Conservation (phyloP, 2,329 filamentous ascomycete species). For the Diplocarpon mali region DNA sequence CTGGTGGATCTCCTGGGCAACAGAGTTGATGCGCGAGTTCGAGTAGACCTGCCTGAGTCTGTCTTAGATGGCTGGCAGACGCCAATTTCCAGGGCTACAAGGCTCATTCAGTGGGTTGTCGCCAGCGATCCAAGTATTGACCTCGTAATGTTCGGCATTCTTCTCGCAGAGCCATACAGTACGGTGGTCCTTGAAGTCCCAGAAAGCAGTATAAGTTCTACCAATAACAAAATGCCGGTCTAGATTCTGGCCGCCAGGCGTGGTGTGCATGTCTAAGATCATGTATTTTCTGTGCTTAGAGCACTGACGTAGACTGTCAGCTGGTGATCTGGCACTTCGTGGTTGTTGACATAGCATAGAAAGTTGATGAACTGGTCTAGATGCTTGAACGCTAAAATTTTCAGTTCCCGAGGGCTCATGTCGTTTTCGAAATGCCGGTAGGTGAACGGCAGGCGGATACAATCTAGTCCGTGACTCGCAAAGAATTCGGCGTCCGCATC, state of each 20-base stretch:
- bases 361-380: slow-evolving; percentile 38
- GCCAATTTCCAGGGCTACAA: slow-evolving; percentile 27
- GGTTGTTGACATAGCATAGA: slow-evolving; percentile 4
- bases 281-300: slow-evolving; percentile 33
- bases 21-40: slow-evolving; percentile 19
- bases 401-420: slow-evolving; percentile 37
- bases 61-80: slow-evolving; percentile 32
- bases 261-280: slow-evolving; percentile 35
- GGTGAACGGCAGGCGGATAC: slow-evolving; percentile 49
- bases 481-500: slow-evolving; percentile 48
- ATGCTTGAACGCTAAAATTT: slow-evolving; percentile 37
- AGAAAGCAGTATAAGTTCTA: slow-evolving; percentile 32
- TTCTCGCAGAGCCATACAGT: slow-evolving; percentile 34
- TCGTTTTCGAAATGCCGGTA: slow-evolving; percentile 46
- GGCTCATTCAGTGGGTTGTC: slow-evolving; percentile 28
- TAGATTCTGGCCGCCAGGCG: slow-evolving; percentile 36
- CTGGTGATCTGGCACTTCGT: not conserved
- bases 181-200: slow-evolving; percentile 36
- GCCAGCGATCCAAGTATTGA: slow-evolving; percentile 29
- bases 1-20: slow-evolving; percentile 32
- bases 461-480: slow-evolving; percentile 43
- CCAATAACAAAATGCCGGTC: slow-evolving; percentile 37
- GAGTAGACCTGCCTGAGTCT: slow-evolving; percentile 35
- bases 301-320: slow-evolving; percentile 20
- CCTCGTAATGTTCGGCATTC: slow-evolving; percentile 32